These are phyloP conservation scores for Sequoiadendron giganteum DNA, from an alignment of 75 land plant species.

Conservation along the genomic window DNA sequence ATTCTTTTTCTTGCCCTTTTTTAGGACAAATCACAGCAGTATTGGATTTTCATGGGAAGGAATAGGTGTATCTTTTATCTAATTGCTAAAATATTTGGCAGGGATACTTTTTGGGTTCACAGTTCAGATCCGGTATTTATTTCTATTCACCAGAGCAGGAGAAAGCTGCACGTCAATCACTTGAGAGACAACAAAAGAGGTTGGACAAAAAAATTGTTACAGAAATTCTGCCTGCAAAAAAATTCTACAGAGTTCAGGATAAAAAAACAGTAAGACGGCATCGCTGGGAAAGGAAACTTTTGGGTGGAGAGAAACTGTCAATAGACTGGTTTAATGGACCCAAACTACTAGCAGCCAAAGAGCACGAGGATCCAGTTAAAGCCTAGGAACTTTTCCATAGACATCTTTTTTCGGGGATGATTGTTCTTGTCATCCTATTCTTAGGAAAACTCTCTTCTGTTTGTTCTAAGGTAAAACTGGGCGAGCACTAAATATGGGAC, in stretches of 20 bases:
- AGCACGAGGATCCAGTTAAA: conserved; percentile 64
- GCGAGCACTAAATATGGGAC: background rate
- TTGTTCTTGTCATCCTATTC: background rate
- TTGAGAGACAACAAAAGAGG: conserved; percentile 58
- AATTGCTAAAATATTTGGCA: conserved; percentile 2
- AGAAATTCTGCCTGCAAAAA: conserved; percentile 89
- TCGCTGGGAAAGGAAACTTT: conserved; percentile 72
- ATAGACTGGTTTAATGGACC: conserved; percentile 39
- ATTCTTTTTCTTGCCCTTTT: background rate
- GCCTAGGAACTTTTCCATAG: conserved; percentile 44
- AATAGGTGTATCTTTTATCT: background rate
- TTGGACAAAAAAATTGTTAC: conserved; percentile 77
- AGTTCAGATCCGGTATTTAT: conserved; percentile 86
- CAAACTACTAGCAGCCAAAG: conserved; percentile 40
- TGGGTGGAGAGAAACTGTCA: conserved; percentile 69
- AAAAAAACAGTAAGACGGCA: conserved; percentile 56
- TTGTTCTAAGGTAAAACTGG: background rate
- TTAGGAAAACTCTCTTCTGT: background rate
- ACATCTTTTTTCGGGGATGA: background rate
- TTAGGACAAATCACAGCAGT: background rate
- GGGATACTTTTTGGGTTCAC: conserved; percentile 69
- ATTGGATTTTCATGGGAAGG: background rate
- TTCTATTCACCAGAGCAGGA: conserved; percentile 89
- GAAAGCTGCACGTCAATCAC: conserved; percentile 64
- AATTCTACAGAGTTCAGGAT: conserved; percentile 84